Percentiles rank a stretch among this genome's conserved stretches.
These are phyloP conservation scores for Ophiostoma sp. DNA, from an alignment of 2,329 filamentous ascomycete genomes.

Conservation along the genomic window DNA sequence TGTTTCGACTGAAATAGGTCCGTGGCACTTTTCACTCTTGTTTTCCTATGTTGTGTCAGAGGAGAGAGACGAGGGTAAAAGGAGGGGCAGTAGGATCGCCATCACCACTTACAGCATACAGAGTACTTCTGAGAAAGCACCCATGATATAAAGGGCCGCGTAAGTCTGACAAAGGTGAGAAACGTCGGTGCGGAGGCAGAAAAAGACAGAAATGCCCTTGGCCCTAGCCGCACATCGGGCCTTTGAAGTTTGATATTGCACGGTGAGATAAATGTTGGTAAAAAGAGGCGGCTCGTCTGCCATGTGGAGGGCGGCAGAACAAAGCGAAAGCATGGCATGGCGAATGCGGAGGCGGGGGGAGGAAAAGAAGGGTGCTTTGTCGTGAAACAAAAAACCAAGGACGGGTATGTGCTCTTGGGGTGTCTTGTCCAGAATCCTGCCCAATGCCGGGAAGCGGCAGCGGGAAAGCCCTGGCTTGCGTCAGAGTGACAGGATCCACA, in stretches of 20 bases:
- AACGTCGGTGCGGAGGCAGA: not conserved
- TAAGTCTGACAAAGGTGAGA: not conserved
- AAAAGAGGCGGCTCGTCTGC: constrained; percentile 3
- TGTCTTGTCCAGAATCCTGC: not conserved
- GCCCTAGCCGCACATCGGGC: not conserved
- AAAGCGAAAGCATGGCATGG: not conserved
- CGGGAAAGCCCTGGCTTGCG: constrained; percentile 19
- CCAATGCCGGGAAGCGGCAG: constrained; percentile 13
- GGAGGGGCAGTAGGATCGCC: not conserved
- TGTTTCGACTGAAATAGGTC: constrained; percentile 1
- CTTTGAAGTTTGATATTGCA: not conserved
- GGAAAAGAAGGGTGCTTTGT: not conserved
- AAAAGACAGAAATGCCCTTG: not conserved
- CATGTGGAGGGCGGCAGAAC: constrained; percentile 16
- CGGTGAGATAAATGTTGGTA: not conserved
- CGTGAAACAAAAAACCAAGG: not conserved
- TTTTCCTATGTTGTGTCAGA: not conserved
- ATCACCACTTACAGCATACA: not conserved
- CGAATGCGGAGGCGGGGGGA: constrained; percentile 17
- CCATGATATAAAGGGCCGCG: not conserved
- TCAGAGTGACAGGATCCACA: constrained; percentile 22
- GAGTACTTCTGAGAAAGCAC: not conserved
- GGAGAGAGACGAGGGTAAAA: not conserved
- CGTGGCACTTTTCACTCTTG: not conserved
- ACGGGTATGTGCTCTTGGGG: not conserved